A percentile compares a stretch with the other conserved stretches of the same genome.
Conservation (phyloP, 2,329 filamentous ascomycete species). For the Fusarium anthophilum region DNA sequence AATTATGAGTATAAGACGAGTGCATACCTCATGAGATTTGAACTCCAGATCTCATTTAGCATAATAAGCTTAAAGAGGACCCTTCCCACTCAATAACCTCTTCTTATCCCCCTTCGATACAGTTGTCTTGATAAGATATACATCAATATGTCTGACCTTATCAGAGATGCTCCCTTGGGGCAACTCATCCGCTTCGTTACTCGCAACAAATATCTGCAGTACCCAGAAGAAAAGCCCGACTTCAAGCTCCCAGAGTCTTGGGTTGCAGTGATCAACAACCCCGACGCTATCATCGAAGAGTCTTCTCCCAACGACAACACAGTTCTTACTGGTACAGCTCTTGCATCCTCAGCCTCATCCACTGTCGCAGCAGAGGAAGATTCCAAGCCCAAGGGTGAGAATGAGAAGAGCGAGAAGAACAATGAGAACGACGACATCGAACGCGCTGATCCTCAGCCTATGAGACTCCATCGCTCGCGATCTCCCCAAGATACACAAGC, state of each 20-base stretch:
- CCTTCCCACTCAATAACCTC: not conserved
- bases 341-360: conserved; percentile 39
- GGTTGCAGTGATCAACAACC: conserved; percentile 48
- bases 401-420: conserved; percentile 7
- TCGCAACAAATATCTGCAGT: conserved; percentile 61
- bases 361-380: conserved; percentile 31
- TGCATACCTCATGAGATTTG: not conserved
- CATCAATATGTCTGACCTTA: conserved; percentile 43
- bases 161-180: conserved; percentile 67
- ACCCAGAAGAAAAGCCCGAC: conserved; percentile 66
- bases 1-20: conserved; percentile 30
- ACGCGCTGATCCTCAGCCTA: conserved; percentile 2
- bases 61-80: conserved; percentile 13
- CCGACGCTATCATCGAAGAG: conserved; percentile 33
- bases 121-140: not conserved
- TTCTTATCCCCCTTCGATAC: not conserved
- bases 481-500: conserved; percentile 34
- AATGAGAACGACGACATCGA: conserved; percentile 25
- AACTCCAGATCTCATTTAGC: not conserved
- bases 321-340: conserved; percentile 19
- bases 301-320: conserved; percentile 6
- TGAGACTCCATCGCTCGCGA: conserved; percentile 39
- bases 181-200: conserved; percentile 66
- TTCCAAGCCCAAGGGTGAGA: conserved; percentile 18
- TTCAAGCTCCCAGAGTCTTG: conserved; percentile 61